Percentiles rank a stretch among this genome's conserved stretches.
Evolutionary conservation across 2,329 filamentous ascomycete species (phyloP).

Genomic region (Esteya vermicola): DNA sequence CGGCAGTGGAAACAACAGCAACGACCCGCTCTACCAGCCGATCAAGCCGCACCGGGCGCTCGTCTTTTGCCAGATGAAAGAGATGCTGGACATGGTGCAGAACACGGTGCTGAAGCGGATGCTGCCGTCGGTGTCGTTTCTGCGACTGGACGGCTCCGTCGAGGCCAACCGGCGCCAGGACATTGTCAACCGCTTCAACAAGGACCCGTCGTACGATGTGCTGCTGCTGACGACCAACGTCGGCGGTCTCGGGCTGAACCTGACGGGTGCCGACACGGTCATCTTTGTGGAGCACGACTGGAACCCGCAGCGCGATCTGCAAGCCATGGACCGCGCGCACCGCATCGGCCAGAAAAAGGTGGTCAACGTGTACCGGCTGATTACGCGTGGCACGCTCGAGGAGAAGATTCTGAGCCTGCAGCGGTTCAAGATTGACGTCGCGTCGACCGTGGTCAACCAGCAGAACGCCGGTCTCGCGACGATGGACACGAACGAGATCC

Average conservation of each 20-base stretch:
- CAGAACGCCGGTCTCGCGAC: conserved; percentile 88
- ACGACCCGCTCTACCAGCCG: conserved; percentile 54
- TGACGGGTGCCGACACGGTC: conserved; percentile 94
- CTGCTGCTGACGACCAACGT: conserved; percentile 89
- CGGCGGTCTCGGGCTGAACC: conserved; percentile 82
- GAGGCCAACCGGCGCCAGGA: conserved; percentile 90
- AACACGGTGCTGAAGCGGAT: conserved; percentile 81
- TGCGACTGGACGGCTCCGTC: conserved; percentile 86
- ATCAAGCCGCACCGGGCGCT: conserved; percentile 93
- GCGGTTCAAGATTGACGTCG: conserved; percentile 98
- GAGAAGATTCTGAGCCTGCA: conserved; percentile 98
- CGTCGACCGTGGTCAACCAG: conserved; percentile 95
- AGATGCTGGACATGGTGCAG: conserved; percentile 99
- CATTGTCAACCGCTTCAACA: conserved; percentile 98
- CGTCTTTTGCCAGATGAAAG: conserved; percentile 99
- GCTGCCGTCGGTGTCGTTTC: conserved; percentile 82
- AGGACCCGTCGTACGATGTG: conserved; percentile 90
- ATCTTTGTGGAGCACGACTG: conserved; percentile 99
- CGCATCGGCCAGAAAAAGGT: conserved; percentile 99
- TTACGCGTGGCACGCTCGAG: conserved; percentile 88
- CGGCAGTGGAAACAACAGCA: too few relatives aligned
- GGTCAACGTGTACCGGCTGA: conserved; percentile 94
- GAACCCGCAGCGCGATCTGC: conserved; percentile 97
- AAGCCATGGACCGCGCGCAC: conserved; percentile 97
- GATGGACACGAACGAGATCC: conserved; percentile 97